Conservation (phyloP, 257 asterid genomes). For the Plantago ovata region DNA sequence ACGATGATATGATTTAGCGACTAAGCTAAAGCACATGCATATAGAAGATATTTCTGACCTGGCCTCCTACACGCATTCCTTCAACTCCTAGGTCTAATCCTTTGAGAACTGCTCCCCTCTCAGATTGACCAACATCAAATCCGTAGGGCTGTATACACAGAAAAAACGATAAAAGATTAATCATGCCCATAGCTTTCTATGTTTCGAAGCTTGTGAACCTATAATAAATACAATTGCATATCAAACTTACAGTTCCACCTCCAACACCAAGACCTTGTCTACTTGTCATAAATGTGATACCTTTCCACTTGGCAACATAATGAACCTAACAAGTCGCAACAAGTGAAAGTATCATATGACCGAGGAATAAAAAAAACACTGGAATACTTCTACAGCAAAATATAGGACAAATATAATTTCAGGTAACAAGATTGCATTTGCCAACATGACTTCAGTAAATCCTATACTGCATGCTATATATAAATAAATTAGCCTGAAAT, state of each 20-base stretch:
- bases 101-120: constrained; percentile 78
- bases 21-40: not conserved
- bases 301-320: constrained; percentile 96
- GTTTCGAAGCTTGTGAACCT: not conserved
- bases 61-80: constrained; percentile 99
- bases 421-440: not conserved
- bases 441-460: not conserved
- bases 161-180: constrained; percentile 4
- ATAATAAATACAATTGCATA: not conserved
- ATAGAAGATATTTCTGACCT: constrained; percentile 43
- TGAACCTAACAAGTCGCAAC: constrained; percentile 51
- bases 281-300: constrained; percentile 88
- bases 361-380: not conserved
- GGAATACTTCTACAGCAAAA: not conserved
- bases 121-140: constrained; percentile 90
- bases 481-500: not conserved
- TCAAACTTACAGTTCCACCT: constrained; percentile 83
- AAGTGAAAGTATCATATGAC: constrained; percentile 6
- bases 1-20: constrained; percentile 1
- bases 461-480: not conserved
- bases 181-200: not conserved
- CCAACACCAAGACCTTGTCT: constrained; percentile 92
- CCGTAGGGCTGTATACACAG: constrained; percentile 73
- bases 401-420: not conserved
- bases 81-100: constrained; percentile 90